Base-by-base conservation (phyloP, 257 asterid species). In the Ehretia macrophylla region DNA sequence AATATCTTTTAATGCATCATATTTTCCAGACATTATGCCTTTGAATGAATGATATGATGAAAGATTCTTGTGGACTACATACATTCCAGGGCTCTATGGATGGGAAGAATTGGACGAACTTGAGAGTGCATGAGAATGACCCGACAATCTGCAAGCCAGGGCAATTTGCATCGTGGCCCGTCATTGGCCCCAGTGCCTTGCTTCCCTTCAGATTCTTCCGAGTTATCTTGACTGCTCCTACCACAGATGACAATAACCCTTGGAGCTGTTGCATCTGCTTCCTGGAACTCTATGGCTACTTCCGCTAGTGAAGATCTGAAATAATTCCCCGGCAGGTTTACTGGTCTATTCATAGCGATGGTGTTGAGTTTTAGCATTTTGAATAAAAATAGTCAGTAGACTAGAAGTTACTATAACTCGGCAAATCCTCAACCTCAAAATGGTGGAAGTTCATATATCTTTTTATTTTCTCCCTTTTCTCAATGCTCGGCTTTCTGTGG, bases 221-320 rank as follows among this genome's bases (percentile, higher is more conserved):
- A 44, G 72, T 83, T 48, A 69, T 72, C 39, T 69, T 89, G 67
- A 71, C 78, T 1, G 88, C 76, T 59, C 90, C 96, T 0, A 86
- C 96, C 5, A 75, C 90, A 0, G 99, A 89, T 32, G 58, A 71
- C 35, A 65, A 83, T 18, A 81, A 77, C 70, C 95, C 94, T 0
- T 89, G 99, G 99, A 81, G 78, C 86, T 82, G 84, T 59, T 86
- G 97, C 84, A 83, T 83, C 54, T 89, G 99, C 79, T 86, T 86
- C 85, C 68, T 89, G 68, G 99, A 93, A 83, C 94, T 93, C 47
- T 93, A 93, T 48, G 99, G 99, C 14, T 89, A 79, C 70, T 93
- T 93, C 56, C 97, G 72, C 38, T 93, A 56, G 13, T 17, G 11
- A 20, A 51, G n/a, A 52, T 23, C 35, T 42, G 47, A n/a, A n/a